Percentiles rank a stretch among this genome's conserved stretches.
phyloP scores from a whole-genome alignment of 352 stramenopile species.

The Pythium chondricola region DNA sequence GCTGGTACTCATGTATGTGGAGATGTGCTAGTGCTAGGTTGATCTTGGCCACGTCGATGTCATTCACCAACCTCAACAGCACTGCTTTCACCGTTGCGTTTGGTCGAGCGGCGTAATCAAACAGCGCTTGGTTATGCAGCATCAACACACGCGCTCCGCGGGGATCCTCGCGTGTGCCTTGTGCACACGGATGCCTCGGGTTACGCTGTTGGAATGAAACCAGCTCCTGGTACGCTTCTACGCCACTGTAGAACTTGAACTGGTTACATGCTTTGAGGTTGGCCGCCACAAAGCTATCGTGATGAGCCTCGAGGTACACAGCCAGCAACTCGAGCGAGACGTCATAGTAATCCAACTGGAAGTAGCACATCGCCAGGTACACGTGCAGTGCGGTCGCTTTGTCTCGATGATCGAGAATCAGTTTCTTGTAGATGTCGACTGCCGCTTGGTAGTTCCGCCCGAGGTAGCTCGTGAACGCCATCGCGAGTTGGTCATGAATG shows the following conservation, averaged over 20 bases:
- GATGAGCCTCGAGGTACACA: constrained; percentile 42
- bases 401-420: constrained; percentile 30
- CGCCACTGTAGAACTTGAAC: constrained; percentile 48
- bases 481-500: constrained; percentile 32
- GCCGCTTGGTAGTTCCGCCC: constrained; percentile 56
- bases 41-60: constrained; percentile 40
- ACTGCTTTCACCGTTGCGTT: constrained; percentile 9
- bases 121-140: constrained; percentile 49
- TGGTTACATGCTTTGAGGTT: constrained; percentile 67
- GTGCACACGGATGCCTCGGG: constrained; percentile 27
- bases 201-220: constrained; percentile 63
- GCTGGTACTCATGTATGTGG: constrained; percentile 36
- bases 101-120: constrained; percentile 21
- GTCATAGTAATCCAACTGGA: constrained; percentile 64
- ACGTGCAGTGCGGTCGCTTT: constrained; percentile 39
- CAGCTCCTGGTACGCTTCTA: constrained; percentile 72
- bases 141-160: constrained; percentile 32
- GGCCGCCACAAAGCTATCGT: constrained; percentile 54
- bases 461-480: constrained; percentile 39
- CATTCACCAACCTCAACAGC: constrained; percentile 28
- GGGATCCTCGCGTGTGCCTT: background rate
- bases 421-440: constrained; percentile 66
- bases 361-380: constrained; percentile 77
- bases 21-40: constrained; percentile 56
- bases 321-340: constrained; percentile 54